phyloP scores from a whole-genome alignment of 116 monocot genomes.

The Phalaenopsis hybrid region DNA sequence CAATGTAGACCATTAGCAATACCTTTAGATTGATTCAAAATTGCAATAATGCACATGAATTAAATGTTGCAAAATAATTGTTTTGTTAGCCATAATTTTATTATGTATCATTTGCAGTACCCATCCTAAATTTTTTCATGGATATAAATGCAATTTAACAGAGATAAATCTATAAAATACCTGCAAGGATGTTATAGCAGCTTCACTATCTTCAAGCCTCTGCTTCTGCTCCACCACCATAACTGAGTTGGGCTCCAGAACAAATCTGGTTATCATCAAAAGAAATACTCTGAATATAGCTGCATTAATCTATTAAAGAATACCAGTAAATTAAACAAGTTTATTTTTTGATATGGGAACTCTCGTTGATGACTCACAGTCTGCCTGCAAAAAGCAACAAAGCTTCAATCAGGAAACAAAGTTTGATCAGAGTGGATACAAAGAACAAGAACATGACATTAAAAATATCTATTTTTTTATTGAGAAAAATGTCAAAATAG shows the following conservation, averaged over 20 bases:
- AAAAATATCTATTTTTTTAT: not conserved
- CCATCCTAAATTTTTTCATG: no score
- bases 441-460: not conserved
- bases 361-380: conserved; percentile 45
- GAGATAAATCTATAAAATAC: conserved; percentile 17
- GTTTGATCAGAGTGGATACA: not conserved
- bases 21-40: no score
- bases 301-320: not conserved
- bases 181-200: conserved; percentile 73
- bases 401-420: conserved; percentile 9
- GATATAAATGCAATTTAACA: no score
- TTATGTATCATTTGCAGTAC: no score
- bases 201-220: conserved; percentile 85
- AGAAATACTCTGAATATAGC: not conserved
- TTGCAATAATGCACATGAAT: no score
- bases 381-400: conserved; percentile 57
- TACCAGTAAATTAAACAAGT: not conserved
- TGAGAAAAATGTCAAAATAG: no score
- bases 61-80: no score
- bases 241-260: conserved; percentile 79
- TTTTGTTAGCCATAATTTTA: no score
- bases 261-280: conserved; percentile 50
- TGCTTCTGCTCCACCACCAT: conserved; percentile 70
- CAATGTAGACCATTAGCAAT: no score
- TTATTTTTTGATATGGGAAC: not conserved